Base-by-base conservation (phyloP, 345 rosid genomes). In the Cardamine chenopodiifolia region DNA sequence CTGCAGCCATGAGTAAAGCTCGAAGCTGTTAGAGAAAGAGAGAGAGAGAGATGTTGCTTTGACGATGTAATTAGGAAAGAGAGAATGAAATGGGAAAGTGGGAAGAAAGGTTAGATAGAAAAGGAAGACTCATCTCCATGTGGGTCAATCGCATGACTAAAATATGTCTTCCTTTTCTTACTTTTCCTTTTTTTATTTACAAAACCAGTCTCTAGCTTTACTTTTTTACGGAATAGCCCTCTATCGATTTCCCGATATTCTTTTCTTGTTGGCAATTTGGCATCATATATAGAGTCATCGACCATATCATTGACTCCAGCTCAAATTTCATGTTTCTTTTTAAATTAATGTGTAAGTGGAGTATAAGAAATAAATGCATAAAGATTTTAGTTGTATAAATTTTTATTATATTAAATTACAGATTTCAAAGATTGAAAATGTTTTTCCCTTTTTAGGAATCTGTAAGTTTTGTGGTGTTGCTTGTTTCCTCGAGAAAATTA, bases 1-100 rank as follows among this genome's bases (percentile, higher is more conserved):
- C 80, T 34, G n/a, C 37, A 28, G 75, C 76, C 80, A 77, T 77
- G 66, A 70, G 80, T 77, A 71, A 77, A 77, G 71, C 71, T 70
- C 53, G 60, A 63, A 70, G 80, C 60, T 56, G 17, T 12, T 4
- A 47, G 58, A 23, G 70, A 54, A 14, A 71, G 53, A 40, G 22
- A 29, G 29, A 44, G 11, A 45, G 26, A 58, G 47, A 67, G 65
- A 8, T n/a, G 42, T 40, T 62, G 76, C 17, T 60, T 31, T 31
- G 62, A 61, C 52, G 70, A 68, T 69, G 79, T 23, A 54, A 34
- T 18, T 68, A 18, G 64, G 26, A 39, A 37, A 4, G 42, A 61
- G 48, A 40, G 42, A 56, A 19, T 12, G 53, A 56, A 50, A 70
- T 63, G 61, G 80, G 80, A 70, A 70, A 64, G 67, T 26, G 76